Evolutionary conservation across 805 yeast genomes (phyloP).

Genomic region (Millerago galiae): DNA sequence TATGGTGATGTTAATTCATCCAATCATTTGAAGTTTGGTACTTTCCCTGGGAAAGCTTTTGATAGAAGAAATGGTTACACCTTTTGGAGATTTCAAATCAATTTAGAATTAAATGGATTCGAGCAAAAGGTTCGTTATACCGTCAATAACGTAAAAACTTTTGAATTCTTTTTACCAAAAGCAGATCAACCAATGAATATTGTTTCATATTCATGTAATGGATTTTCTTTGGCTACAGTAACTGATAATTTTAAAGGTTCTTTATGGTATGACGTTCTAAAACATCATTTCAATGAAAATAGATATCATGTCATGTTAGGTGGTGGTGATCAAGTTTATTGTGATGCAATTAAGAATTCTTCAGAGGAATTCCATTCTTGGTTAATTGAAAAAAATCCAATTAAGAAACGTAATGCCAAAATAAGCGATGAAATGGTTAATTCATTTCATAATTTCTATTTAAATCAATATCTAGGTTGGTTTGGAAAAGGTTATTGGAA

Average conservation of each 20-base stretch:
- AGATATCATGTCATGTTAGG: conserved; percentile 92
- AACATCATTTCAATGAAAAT: conserved; percentile 49
- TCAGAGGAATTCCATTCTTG: conserved; percentile 53
- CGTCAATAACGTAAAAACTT: conserved; percentile 45
- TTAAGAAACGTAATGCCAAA: conserved; percentile 37
- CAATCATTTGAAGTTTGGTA: conserved; percentile 29
- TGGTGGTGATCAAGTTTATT: conserved; percentile 94
- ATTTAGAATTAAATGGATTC: conserved; percentile 35
- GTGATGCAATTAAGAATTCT: conserved; percentile 68
- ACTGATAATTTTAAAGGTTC: conserved; percentile 64
- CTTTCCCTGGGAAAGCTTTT: conserved; percentile 40
- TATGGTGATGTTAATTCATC: conserved; percentile 23
- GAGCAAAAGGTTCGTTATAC: conserved; percentile 64
- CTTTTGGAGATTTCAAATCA: conserved; percentile 63
- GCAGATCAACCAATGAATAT: conserved; percentile 65
- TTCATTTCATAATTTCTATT: conserved; percentile 61
- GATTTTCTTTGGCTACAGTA: conserved; percentile 72
- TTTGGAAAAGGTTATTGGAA: conserved; percentile 86
- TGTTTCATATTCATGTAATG: conserved; percentile 84
- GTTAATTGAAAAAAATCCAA: conserved; percentile 48
- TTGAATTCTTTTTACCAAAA: conserved; percentile 67
- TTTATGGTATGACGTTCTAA: conserved; percentile 80
- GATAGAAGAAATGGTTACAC: conserved; percentile 39
- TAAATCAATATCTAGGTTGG: conserved; percentile 77
- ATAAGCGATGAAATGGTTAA: conserved; percentile 40